These are phyloP conservation scores for Boletus vinaceobasis DNA, from an alignment of 768 basidiomycete species.

Conservation along the genomic window DNA sequence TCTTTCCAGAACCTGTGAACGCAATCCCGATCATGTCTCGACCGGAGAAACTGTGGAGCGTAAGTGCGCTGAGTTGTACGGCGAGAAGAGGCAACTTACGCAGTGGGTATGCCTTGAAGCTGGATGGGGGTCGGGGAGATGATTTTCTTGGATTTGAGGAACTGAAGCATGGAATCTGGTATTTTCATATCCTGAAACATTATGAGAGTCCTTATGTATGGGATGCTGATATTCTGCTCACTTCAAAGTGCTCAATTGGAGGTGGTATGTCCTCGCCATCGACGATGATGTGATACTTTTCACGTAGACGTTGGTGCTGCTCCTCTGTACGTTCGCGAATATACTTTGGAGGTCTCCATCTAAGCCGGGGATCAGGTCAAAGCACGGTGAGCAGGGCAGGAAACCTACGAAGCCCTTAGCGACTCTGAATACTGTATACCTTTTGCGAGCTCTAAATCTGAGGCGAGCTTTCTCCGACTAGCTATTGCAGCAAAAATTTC, in stretches of 20 bases:
- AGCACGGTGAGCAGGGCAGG: background rate
- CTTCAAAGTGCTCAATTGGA: constrained; percentile 85
- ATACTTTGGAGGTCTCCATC: constrained; percentile 87
- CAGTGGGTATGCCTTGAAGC: constrained; percentile 93
- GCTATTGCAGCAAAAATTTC: constrained; percentile 91
- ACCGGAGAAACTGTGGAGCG: constrained; percentile 71
- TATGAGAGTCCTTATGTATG: constrained; percentile 8
- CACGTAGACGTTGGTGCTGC: constrained; percentile 71
- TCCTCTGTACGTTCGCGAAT: constrained; percentile 68
- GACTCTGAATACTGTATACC: constrained; percentile 90
- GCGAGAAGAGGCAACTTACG: constrained; percentile 48
- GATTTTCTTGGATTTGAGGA: constrained; percentile 84
- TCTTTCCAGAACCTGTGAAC: constrained; percentile 98
- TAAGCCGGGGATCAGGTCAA: constrained; percentile 30
- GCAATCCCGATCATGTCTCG: constrained; percentile 99
- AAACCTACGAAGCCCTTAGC: constrained; percentile 69
- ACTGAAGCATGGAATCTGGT: constrained; percentile 79
- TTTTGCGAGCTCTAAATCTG: constrained; percentile 88
- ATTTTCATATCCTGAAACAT: constrained; percentile 91
- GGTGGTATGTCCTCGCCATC: constrained; percentile 93
- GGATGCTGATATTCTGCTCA: constrained; percentile 29
- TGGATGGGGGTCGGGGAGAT: constrained; percentile 91
- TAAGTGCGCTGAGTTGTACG: constrained; percentile 2
- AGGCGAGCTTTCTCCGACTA: constrained; percentile 85
- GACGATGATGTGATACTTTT: constrained; percentile 92